These are phyloP conservation scores for Backusella psychrophila DNA, from an alignment of 192 early-diverging fungal species.

Conservation along the genomic window DNA sequence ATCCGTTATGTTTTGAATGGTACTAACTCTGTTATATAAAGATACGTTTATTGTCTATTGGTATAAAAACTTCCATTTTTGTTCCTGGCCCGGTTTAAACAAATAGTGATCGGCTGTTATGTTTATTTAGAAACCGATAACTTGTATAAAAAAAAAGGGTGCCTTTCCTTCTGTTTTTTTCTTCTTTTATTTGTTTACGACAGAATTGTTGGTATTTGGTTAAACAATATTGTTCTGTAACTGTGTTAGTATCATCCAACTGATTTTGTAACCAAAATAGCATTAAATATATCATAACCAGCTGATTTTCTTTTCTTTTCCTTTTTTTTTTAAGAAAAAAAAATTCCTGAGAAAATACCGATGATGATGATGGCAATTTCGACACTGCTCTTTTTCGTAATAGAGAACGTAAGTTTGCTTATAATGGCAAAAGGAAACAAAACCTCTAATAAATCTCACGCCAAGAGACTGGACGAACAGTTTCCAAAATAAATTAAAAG, in stretches of 20 bases:
- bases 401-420: conserved; percentile 84
- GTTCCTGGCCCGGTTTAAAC: conserved; percentile 90
- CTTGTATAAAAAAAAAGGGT: background rate
- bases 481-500: background rate
- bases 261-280: conserved; percentile 85
- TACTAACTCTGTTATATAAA: conserved; percentile 92
- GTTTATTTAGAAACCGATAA: conserved; percentile 27
- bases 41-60: conserved; percentile 30
- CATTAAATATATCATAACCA: conserved; percentile 90
- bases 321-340: conserved; percentile 58
- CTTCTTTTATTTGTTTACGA: background rate
- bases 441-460: conserved; percentile 24
- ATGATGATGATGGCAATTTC: conserved; percentile 88
- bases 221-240: background rate
- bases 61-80: conserved; percentile 66
- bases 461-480: background rate
- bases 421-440: conserved; percentile 92
- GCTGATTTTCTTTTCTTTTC: background rate
- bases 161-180: background rate
- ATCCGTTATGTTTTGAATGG: conserved; percentile 95
- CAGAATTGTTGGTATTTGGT: background rate
- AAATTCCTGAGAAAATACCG: conserved; percentile 71
- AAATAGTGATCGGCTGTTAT: conserved; percentile 94
- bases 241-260: conserved; percentile 83
- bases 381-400: conserved; percentile 88